Percentiles rank a stretch among this genome's conserved stretches.
These are phyloP conservation scores for Rhinocladiella mackenziei DNA, from an alignment of 2,329 filamentous ascomycete genomes.

Conservation along the genomic window DNA sequence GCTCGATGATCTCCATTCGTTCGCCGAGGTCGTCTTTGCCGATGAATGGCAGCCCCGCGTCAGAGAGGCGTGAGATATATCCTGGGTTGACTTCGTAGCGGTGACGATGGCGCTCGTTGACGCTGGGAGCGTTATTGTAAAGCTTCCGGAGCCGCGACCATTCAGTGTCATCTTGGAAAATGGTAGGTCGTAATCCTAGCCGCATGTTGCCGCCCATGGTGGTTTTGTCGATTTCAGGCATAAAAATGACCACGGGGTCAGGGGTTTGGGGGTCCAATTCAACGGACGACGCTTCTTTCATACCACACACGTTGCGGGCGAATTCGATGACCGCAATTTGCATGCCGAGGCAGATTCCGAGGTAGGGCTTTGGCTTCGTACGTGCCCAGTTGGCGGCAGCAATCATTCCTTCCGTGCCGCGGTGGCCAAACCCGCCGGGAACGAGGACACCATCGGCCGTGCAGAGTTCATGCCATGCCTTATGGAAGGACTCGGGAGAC, in stretches of 20 bases:
- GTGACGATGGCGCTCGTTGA: constrained; percentile 77
- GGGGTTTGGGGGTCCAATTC: constrained; percentile 56
- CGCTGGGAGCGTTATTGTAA: constrained; percentile 52
- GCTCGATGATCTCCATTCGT: constrained; percentile 78
- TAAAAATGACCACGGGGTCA: constrained; percentile 75
- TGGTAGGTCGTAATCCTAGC: constrained; percentile 67
- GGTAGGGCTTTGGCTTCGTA: constrained; percentile 72
- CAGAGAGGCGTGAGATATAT: constrained; percentile 64
- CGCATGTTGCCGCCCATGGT: constrained; percentile 84
- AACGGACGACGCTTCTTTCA: constrained; percentile 54
- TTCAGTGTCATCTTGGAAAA: constrained; percentile 71
- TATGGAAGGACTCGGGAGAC: constrained; percentile 71
- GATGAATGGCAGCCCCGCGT: constrained; percentile 68
- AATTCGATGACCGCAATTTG: constrained; percentile 90
- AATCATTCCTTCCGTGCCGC: constrained; percentile 89
- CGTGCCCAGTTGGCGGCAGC: constrained; percentile 81
- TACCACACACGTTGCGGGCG: constrained; percentile 69
- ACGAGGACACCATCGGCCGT: constrained; percentile 56
- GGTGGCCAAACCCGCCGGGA: constrained; percentile 69
- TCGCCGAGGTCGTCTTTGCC: constrained; percentile 74
- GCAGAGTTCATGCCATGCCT: constrained; percentile 77
- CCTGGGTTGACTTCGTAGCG: constrained; percentile 87
- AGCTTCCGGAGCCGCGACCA: constrained; percentile 74
- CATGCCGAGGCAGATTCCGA: constrained; percentile 90
- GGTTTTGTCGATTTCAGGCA: constrained; percentile 80